Base-by-base conservation (phyloP, 73 alveolate species). In the Paramecium biaurelia region DNA sequence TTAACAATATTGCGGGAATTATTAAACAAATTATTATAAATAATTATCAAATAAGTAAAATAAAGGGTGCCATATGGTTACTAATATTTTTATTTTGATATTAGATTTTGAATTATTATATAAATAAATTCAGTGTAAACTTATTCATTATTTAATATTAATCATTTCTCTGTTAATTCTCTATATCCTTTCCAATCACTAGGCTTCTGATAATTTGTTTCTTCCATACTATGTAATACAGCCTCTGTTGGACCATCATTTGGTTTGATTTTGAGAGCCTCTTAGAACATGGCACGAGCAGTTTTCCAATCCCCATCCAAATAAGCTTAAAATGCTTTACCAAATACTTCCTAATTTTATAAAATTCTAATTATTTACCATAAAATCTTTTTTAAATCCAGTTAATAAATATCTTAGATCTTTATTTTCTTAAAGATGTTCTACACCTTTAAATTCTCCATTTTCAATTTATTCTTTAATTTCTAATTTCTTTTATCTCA, bases 101-200 rank as follows among this genome's bases (percentile, higher is more conserved):
- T 53, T 18, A 53, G 32, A 53, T 1, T 53, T n/a, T 1, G 5
- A 18, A 53, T 53, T 47, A 12, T 47, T 12, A 5, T 12, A 15
- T 53, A 18, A 2, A 53, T 23, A 53, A 53, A 12, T 53, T 53
- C 3, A 53, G 68, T 53, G 68, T 53, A 53, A 53, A 53, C 9
- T 53, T 53, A 53, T 53, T 53, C 34, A 53, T 53, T 53, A 18
- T 67, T 67, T 67, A 30, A 24, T 24, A 67, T 67, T 30, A 30
- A 30, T 74, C 87, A 79, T 79, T 79, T 79, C 56, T 79, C 90
- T 18, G 90, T 79, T 38, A 79, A 45, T 79, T 79, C 97, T 86
- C 94, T 92, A 95, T 93, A 95, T 76, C 98, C 98, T 53, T 92
- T 92, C 98, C 98, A 95, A 86, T 92, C 95, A 74, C 35, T 18